Percentiles rank a stretch among this genome's conserved stretches.
These are phyloP conservation scores for Populus alba DNA, from an alignment of 345 rosid genomes.

Conservation along the genomic window DNA sequence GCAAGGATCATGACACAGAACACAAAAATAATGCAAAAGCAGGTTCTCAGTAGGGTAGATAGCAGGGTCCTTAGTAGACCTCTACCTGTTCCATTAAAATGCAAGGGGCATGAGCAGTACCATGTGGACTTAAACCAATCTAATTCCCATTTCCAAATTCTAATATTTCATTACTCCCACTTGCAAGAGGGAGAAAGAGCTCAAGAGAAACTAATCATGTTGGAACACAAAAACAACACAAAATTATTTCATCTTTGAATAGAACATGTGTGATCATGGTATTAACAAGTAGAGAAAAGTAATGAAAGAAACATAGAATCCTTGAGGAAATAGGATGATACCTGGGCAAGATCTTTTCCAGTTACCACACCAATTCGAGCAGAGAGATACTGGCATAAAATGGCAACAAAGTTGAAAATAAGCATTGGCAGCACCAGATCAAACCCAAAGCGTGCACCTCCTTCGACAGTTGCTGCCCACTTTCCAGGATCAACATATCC, in stretches of 20 bases:
- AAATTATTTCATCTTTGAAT: background rate
- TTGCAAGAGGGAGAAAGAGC: background rate
- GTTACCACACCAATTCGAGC: conserved; percentile 74
- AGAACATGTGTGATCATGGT: background rate
- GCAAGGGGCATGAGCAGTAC: background rate
- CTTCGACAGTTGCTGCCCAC: conserved; percentile 90
- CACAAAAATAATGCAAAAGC: no score
- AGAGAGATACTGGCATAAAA: conserved; percentile 83
- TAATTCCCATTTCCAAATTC: conserved; percentile 1
- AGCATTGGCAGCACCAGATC: conserved; percentile 65
- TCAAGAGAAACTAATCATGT: background rate
- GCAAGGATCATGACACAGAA: no score
- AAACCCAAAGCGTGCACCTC: conserved; percentile 84
- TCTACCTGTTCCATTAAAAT: background rate
- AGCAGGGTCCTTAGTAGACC: background rate
- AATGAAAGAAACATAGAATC: background rate
- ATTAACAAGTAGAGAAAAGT: background rate
- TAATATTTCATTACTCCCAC: background rate
- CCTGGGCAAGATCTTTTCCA: conserved; percentile 88
- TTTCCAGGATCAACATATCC: conserved; percentile 95
- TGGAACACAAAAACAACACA: background rate
- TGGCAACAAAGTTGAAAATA: conserved; percentile 72
- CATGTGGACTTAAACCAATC: background rate
- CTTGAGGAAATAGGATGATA: conserved; percentile 15
- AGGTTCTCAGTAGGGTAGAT: background rate